Evolutionary conservation across 179 eudicot genomes (phyloP).

Genomic region (Gypsophila paniculata): DNA sequence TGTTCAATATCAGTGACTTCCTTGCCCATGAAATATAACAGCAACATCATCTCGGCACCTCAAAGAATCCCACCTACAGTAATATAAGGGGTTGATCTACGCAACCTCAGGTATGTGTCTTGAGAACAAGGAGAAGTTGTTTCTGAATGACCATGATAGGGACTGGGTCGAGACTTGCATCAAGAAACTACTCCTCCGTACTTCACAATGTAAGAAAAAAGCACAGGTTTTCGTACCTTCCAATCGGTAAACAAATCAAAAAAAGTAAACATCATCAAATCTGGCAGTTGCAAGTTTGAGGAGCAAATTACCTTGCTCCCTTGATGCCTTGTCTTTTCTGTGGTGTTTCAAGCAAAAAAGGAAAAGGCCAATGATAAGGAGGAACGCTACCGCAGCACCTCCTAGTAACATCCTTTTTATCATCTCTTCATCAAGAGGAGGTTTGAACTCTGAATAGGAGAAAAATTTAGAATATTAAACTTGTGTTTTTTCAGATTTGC

Average conservation of each 20-base stretch:
- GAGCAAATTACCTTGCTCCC: constrained; percentile 35
- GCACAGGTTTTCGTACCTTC: background rate
- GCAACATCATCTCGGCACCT: background rate
- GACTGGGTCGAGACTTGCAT: background rate
- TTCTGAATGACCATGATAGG: background rate
- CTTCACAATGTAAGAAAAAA: background rate
- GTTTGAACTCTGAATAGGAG: constrained; percentile 32
- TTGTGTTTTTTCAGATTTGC: background rate
- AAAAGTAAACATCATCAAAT: background rate
- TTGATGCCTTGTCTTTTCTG: constrained; percentile 20
- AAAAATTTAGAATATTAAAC: background rate
- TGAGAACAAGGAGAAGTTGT: background rate
- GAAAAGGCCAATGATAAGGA: constrained; percentile 20
- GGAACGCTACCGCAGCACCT: constrained; percentile 23
- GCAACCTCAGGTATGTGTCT: background rate
- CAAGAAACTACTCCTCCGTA: background rate
- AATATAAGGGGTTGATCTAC: background rate
- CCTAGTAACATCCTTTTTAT: constrained; percentile 17
- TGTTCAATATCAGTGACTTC: background rate
- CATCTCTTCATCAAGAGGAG: constrained; percentile 31
- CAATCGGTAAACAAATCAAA: background rate
- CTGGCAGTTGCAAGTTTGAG: background rate
- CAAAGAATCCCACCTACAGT: background rate
- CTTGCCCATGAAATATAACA: background rate
- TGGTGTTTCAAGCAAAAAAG: constrained; percentile 24